phyloP scores from a whole-genome alignment of 768 basidiomycete species.

The Collybiopsis luxurians region DNA sequence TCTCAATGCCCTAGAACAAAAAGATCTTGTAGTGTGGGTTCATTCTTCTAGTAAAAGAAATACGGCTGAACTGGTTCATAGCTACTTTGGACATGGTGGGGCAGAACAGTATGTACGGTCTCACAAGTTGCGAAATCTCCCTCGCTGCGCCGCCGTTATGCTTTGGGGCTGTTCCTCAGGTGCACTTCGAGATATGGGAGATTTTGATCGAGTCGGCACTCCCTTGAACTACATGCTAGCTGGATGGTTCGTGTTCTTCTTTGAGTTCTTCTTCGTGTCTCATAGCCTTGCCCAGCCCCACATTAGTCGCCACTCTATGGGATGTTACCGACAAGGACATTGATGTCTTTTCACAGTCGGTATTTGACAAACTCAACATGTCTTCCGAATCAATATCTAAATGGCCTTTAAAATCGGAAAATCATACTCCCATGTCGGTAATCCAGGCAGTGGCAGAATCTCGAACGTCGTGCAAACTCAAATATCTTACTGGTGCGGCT shows the following conservation, averaged over 20 bases:
- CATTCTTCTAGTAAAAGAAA: neutral
- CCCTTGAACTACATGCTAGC: conserved; percentile 96
- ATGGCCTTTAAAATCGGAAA: conserved; percentile 13
- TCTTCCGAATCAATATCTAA: conserved; percentile 25
- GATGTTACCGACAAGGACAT: conserved; percentile 98
- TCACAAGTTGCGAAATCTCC: conserved; percentile 77
- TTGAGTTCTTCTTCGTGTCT: neutral
- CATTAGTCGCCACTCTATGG: conserved; percentile 94
- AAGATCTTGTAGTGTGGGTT: conserved; percentile 90
- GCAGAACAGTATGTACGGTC: conserved; percentile 93
- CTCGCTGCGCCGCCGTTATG: conserved; percentile 91
- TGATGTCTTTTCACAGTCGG: conserved; percentile 84
- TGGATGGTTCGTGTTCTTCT: conserved; percentile 72
- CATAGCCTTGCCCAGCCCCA: conserved; percentile 54
- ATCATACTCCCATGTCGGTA: conserved; percentile 39
- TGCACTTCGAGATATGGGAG: conserved; percentile 82
- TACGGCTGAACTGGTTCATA: conserved; percentile 26
- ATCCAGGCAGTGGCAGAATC: conserved; percentile 79
- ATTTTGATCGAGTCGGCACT: conserved; percentile 90
- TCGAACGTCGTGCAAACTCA: conserved; percentile 81
- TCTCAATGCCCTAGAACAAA: conserved; percentile 60
- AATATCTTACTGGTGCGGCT: conserved; percentile 93
- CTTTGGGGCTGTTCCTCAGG: conserved; percentile 99
- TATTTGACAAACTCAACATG: conserved; percentile 72
- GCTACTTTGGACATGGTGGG: conserved; percentile 97